Conservation (phyloP, 1,284 basidiomycete species). For the Acaromyces ingoldii region DNA sequence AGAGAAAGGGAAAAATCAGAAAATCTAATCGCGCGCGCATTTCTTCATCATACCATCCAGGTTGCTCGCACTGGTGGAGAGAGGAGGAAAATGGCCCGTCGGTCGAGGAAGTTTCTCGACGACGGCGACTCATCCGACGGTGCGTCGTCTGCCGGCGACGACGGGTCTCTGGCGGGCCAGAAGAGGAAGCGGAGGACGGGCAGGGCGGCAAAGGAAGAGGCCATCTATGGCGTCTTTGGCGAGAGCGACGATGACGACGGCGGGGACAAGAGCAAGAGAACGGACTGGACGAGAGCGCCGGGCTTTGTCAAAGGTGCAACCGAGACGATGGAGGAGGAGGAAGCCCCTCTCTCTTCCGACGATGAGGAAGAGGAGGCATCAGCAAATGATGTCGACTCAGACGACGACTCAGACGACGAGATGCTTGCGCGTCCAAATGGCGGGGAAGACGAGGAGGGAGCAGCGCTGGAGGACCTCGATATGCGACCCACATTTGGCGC, state of each 20-base stretch:
- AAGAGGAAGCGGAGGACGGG: neutral
- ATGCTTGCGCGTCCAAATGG: neutral
- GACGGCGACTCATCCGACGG: neutral
- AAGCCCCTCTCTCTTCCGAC: constrained; percentile 10
- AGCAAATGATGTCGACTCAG: neutral
- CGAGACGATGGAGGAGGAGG: constrained; percentile 9
- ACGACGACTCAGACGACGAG: neutral
- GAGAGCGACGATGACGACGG: constrained; percentile 63
- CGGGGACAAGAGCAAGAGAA: constrained; percentile 10
- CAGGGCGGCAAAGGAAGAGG: constrained; percentile 2
- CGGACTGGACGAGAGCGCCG: constrained; percentile 11
- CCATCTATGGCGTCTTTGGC: constrained; percentile 74
- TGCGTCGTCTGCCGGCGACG: neutral
- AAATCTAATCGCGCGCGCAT: too few species aligned
- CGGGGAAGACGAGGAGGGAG: constrained; percentile 3
- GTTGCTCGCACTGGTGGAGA: too few species aligned
- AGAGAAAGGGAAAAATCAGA: too few species aligned
- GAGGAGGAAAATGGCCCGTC: constrained; percentile 9
- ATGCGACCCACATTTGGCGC: neutral
- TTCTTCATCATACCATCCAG: too few species aligned
- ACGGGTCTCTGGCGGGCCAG: neutral
- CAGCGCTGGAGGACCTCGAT: neutral
- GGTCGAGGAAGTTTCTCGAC: constrained; percentile 1
- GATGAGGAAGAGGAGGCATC: neutral
- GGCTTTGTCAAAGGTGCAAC: neutral